Evolutionary conservation across 768 basidiomycete genomes (phyloP).

Genomic region (Termitomyces sp.): DNA sequence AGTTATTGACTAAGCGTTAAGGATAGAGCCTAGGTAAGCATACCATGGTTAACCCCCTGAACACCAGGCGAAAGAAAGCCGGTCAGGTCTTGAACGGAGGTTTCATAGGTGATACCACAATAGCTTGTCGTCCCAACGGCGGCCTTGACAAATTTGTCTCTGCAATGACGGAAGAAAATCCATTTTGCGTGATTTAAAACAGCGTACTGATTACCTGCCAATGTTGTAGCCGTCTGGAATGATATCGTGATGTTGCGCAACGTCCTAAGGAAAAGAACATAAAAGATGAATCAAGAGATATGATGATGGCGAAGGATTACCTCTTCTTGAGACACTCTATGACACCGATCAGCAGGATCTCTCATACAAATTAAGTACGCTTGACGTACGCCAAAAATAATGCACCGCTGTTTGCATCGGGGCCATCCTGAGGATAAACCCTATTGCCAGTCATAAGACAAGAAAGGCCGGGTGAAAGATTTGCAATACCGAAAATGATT

Average conservation of each 20-base stretch:
- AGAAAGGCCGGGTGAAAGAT: background rate
- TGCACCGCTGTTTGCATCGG: conserved; percentile 18
- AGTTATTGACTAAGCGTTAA: background rate
- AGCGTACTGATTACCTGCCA: conserved; percentile 13
- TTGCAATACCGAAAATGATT: conserved; percentile 53
- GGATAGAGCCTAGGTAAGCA: background rate
- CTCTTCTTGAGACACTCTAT: conserved; percentile 8
- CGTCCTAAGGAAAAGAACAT: conserved; percentile 3
- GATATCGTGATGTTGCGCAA: conserved; percentile 15
- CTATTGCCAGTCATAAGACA: conserved; percentile 2
- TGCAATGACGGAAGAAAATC: background rate
- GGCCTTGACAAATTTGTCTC: conserved; percentile 29
- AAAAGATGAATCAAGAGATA: background rate
- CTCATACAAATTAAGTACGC: background rate
- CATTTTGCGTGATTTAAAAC: background rate
- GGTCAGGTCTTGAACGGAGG: conserved; percentile 31
- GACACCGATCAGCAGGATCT: background rate
- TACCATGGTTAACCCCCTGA: conserved; percentile 48
- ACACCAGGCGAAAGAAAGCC: conserved; percentile 38
- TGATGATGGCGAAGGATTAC: background rate
- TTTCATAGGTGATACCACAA: conserved; percentile 32
- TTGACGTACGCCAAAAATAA: conserved; percentile 17
- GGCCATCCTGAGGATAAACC: conserved; percentile 17
- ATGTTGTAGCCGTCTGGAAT: conserved; percentile 19
- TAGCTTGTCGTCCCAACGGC: conserved; percentile 30